These are phyloP conservation scores for Coprinopsis sp. DNA, from an alignment of 768 basidiomycete genomes.

Conservation along the genomic window DNA sequence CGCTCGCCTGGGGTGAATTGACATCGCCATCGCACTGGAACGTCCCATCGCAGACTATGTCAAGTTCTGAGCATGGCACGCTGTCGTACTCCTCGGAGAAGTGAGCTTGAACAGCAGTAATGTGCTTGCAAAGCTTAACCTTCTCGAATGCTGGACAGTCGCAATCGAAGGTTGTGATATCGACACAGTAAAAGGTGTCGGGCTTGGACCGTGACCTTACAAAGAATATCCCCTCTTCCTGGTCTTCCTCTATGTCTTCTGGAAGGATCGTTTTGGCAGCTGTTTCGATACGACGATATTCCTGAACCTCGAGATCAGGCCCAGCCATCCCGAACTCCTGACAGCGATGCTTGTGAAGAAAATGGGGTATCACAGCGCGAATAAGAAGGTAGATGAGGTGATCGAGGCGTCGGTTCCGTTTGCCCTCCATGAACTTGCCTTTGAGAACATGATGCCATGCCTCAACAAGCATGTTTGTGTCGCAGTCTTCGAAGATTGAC, in stretches of 20 bases:
- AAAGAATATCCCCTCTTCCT: neutral
- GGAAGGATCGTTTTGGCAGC: neutral
- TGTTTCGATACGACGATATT: constrained; percentile 3
- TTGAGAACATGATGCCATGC: constrained; percentile 25
- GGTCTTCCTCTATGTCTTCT: constrained; percentile 3
- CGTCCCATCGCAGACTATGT: neutral
- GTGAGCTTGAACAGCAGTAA: neutral
- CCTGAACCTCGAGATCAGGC: constrained; percentile 13
- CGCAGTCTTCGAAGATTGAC: neutral
- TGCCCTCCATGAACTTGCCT: constrained; percentile 20
- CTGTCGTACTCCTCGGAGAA: neutral
- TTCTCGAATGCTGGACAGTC: neutral
- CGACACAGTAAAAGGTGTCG: neutral
- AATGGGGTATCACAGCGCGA: constrained; percentile 13
- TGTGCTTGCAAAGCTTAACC: neutral
- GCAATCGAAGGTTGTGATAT: neutral
- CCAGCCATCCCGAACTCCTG: constrained; percentile 22
- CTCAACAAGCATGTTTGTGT: constrained; percentile 5
- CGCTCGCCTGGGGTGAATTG: no score
- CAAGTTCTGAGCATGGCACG: neutral
- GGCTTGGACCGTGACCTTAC: constrained; percentile 2
- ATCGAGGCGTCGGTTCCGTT: constrained; percentile 19
- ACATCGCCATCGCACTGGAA: neutral
- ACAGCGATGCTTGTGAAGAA: constrained; percentile 9
- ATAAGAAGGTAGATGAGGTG: constrained; percentile 19